Evolutionary conservation across 2,329 filamentous ascomycete species (phyloP), one percentile per base, ranked within the genome.

Genomic region (Emericellopsis atlantica): DNA sequence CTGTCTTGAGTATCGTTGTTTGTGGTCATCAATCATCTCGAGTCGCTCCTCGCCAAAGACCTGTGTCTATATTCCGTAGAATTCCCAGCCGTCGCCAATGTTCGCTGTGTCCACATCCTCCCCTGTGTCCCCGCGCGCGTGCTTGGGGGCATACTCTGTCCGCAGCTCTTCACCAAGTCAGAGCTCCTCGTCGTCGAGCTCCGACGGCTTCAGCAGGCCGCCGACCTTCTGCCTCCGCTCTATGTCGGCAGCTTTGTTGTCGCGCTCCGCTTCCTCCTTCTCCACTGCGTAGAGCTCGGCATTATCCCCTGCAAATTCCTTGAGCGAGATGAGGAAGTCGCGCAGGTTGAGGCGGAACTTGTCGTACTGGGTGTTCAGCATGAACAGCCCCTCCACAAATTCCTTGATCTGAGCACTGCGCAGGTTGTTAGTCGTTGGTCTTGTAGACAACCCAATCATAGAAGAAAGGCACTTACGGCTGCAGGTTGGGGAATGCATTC

Each of bases 251-350:
- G 83, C 80, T 60, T 89, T 87, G 37, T 84, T 85, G 51, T 90
- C 85, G 48, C 79, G 79, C 45, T 90, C 82, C 48, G 88, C 87
- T 60, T 93, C 84, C 62, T 98, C 92, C 61, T 94, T 88, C 61
- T 98, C 92, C 44, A 95, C 89, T 4, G 84, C 79, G 62, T 84
- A 98, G 9, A 98, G 73, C 56, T 98, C 92, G 1, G 90, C 79
- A 53, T 96, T 95, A 63, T 98, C 92, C 40, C 86, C 92, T 1
- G 87, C 81, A 47, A 96, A 98, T 63, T 98, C 93, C 66, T 95
- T 95, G 51, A 98, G 71, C 18, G 89, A 93, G 53, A 98, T 94
- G 50, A 98, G 68, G 76, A 98, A 98, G 64, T 98, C 92, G 49
- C 92, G 87, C 40, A 98, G 70, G 54, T 93, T 88, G 42, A 95